phyloP scores from a whole-genome alignment of 257 asterid genomes.

The Solanum sitiens region DNA sequence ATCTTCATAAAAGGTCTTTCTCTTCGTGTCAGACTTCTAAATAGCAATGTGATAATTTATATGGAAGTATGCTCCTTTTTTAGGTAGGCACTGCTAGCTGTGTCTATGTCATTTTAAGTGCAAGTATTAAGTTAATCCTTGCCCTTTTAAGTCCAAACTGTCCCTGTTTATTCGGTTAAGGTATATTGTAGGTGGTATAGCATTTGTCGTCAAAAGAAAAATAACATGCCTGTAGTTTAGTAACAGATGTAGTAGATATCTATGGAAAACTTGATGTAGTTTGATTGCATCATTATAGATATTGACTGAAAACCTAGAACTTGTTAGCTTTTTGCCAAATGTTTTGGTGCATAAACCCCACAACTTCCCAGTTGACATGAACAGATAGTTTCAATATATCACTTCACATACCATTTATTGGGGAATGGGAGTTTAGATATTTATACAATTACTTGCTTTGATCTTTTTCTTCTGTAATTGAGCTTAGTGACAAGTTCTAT shows the following conservation, averaged over 20 bases:
- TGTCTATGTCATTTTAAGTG: background rate
- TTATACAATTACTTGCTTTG: background rate
- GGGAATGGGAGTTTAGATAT: background rate
- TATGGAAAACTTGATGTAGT: background rate
- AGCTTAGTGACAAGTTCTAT: background rate
- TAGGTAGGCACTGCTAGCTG: background rate
- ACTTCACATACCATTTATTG: background rate
- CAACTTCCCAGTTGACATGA: background rate
- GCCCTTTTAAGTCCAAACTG: background rate
- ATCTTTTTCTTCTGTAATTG: background rate
- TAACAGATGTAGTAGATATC: background rate
- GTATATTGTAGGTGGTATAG: background rate
- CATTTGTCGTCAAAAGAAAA: background rate
- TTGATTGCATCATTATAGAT: background rate
- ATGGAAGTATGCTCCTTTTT: background rate
- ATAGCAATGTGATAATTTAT: background rate
- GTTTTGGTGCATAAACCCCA: background rate
- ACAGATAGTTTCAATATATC: background rate
- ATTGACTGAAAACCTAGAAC: background rate
- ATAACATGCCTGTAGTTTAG: background rate
- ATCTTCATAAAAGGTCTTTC: background rate
- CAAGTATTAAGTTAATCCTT: background rate
- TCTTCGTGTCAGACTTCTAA: background rate
- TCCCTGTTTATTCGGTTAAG: background rate
- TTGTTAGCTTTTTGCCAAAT: background rate